Evolutionary conservation across 352 stramenopile genomes (phyloP).

Genomic region (Globisporangium carolinianum): DNA sequence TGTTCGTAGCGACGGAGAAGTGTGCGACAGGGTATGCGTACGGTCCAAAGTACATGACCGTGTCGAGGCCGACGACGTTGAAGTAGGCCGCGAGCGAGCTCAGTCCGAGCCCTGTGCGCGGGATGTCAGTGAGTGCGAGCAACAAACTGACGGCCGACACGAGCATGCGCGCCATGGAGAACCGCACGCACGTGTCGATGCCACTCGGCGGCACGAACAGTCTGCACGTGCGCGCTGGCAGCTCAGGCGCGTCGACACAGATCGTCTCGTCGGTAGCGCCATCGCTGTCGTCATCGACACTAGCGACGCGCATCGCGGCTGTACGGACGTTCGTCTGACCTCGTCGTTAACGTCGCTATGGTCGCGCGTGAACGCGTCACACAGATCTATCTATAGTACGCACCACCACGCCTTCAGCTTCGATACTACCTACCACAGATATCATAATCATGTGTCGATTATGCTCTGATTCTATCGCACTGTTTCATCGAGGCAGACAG

Average conservation of each 20-base stretch:
- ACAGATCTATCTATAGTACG: no score
- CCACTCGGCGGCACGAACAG: constrained; percentile 32
- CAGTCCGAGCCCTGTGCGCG: constrained; percentile 35
- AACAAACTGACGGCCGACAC: constrained; percentile 30
- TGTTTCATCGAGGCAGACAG: no score
- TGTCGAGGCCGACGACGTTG: constrained; percentile 16
- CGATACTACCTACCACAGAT: no score
- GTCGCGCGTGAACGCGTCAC: no score
- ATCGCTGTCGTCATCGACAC: no score
- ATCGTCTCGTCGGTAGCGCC: constrained; percentile 17
- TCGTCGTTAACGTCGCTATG: no score
- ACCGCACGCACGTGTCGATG: constrained; percentile 18
- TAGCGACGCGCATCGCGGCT: no score
- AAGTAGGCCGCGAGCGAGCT: constrained; percentile 17
- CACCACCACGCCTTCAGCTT: no score
- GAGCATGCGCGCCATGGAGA: constrained; percentile 20
- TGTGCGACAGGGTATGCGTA: constrained; percentile 35
- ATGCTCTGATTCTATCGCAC: no score
- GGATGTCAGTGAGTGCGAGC: constrained; percentile 44
- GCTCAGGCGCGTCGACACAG: constrained; percentile 20
- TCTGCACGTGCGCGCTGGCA: constrained; percentile 11
- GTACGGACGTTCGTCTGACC: no score
- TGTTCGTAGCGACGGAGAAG: constrained; percentile 5
- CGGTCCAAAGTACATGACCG: constrained; percentile 31
- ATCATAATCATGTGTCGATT: no score